These are phyloP conservation scores for Candida peoriensis DNA, from an alignment of 805 yeast genomes.

Conservation along the genomic window DNA sequence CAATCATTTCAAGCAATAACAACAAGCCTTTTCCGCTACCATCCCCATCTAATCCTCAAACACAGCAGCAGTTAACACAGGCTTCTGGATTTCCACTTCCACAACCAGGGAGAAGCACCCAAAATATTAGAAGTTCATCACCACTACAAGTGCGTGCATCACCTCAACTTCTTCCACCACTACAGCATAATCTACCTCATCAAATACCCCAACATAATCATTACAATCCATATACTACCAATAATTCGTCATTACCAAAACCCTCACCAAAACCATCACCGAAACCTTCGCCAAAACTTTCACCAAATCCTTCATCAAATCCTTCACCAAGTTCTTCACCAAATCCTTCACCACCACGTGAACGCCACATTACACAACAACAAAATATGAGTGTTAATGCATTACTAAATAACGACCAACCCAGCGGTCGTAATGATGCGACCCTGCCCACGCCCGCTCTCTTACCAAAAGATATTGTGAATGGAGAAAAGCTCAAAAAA, in stretches of 20 bases:
- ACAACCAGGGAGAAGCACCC: background rate
- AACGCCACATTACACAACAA: no score
- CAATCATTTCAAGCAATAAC: background rate
- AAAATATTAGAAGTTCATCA: no score
- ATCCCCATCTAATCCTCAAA: background rate
- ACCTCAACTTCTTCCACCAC: conserved; percentile 8
- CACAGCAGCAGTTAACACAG: background rate
- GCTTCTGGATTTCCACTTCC: no score
- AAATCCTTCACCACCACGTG: background rate
- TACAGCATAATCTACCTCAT: conserved; percentile 9
- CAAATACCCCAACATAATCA: no score
- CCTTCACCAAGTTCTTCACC: background rate
- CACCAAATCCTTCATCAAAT: background rate
- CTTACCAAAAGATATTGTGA: no score
- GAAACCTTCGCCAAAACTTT: background rate
- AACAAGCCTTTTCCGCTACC: background rate
- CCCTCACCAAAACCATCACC: background rate
- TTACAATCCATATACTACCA: no score
- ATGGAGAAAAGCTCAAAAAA: no score
- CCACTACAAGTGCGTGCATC: background rate
- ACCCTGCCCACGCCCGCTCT: no score
- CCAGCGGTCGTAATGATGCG: no score
- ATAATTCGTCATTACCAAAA: background rate
- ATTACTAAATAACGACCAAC: conserved; percentile 11
- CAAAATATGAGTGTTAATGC: conserved; percentile 18